Evolutionary conservation across 2,329 filamentous ascomycete species (phyloP).

Genomic region (Fusarium pininemorale): DNA sequence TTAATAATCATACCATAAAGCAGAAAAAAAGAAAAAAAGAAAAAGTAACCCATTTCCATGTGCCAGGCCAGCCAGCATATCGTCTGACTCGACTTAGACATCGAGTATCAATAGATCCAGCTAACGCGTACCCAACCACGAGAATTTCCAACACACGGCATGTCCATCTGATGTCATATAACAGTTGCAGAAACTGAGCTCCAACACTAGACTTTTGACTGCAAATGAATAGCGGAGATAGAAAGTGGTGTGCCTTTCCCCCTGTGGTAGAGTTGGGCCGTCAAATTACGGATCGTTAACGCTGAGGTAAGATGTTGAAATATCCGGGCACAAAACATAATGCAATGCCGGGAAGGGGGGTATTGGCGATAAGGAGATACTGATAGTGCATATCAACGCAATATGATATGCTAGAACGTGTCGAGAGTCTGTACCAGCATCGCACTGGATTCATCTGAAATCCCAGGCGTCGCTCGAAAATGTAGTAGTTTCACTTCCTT

Average conservation of each 20-base stretch:
- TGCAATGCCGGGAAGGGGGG: slow-evolving; percentile 12
- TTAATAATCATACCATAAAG: slow-evolving; percentile 1
- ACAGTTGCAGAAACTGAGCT: neutral
- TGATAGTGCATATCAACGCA: slow-evolving; percentile 8
- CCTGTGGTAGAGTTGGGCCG: slow-evolving; percentile 5
- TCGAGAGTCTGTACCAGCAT: slow-evolving; percentile 3
- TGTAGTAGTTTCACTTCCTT: neutral
- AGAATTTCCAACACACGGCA: neutral
- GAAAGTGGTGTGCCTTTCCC: slow-evolving; percentile 21
- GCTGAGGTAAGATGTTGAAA: slow-evolving; percentile 33
- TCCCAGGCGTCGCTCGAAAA: neutral
- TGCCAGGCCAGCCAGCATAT: slow-evolving; percentile 13
- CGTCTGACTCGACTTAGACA: neutral
- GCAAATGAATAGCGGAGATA: neutral
- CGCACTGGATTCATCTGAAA: neutral
- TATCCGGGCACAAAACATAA: slow-evolving; percentile 6
- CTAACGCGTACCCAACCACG: neutral
- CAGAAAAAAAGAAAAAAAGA: neutral
- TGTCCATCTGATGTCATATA: neutral
- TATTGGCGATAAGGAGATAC: slow-evolving; percentile 34
- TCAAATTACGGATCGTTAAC: slow-evolving; percentile 23
- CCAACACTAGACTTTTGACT: slow-evolving; percentile 12
- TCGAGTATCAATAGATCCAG: neutral
- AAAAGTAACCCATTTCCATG: neutral
- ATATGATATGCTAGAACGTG: slow-evolving; percentile 31